phyloP scores from a whole-genome alignment of 768 basidiomycete genomes.

The Lentinula detonsa region DNA sequence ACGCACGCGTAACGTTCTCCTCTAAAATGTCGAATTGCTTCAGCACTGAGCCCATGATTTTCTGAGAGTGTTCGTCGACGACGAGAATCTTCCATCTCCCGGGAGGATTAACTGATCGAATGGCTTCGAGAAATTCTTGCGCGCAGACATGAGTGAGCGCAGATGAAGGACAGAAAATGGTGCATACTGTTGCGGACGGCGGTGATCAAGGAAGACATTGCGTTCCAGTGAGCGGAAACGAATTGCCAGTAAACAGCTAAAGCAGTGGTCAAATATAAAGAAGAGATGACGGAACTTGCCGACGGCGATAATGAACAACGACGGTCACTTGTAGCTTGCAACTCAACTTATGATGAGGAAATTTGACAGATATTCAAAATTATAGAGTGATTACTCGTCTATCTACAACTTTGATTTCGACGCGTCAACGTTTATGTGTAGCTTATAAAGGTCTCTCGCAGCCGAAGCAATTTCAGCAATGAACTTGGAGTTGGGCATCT shows the following conservation, averaged over 20 bases:
- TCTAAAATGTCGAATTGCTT: slow-evolving; percentile 93
- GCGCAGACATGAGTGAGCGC: slow-evolving; percentile 5
- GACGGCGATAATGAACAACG: neutral
- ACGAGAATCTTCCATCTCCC: slow-evolving; percentile 97
- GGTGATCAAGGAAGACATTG: slow-evolving; percentile 36
- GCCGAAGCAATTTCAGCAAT: slow-evolving; percentile 58
- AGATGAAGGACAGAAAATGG: slow-evolving; percentile 4
- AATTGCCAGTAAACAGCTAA: neutral
- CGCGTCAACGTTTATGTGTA: slow-evolving; percentile 36
- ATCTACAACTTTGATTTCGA: neutral
- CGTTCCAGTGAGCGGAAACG: neutral
- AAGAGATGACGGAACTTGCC: neutral
- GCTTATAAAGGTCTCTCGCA: slow-evolving; percentile 61
- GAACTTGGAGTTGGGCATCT: slow-evolving; percentile 77
- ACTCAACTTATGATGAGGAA: neutral
- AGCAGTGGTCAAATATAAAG: neutral
- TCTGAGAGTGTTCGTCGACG: slow-evolving; percentile 89
- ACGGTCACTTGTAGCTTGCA: neutral
- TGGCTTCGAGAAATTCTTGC: slow-evolving; percentile 80
- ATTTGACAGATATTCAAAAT: neutral
- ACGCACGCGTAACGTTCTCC: slow-evolving; percentile 93
- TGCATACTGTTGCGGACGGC: slow-evolving; percentile 40
- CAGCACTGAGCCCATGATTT: slow-evolving; percentile 75
- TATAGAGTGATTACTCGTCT: no score
- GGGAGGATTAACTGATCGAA: slow-evolving; percentile 81